phyloP scores from a whole-genome alignment of 2,329 filamentous ascomycete species.

The Ceratocystis lukuohia region DNA sequence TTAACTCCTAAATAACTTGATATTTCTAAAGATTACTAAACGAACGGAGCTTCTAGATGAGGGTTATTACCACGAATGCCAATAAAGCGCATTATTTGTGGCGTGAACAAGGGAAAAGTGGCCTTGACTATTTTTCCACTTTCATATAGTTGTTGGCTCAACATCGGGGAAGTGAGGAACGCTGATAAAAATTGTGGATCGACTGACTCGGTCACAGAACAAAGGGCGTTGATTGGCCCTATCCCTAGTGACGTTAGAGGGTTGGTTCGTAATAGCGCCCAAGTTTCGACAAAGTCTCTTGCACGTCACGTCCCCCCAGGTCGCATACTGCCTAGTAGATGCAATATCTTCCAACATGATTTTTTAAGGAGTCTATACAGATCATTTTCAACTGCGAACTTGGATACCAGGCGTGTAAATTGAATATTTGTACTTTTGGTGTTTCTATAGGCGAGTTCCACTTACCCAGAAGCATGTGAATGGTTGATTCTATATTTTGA shows the following conservation, averaged over 20 bases:
- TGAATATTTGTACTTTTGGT: background rate
- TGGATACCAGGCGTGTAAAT: background rate
- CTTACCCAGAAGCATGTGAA: background rate
- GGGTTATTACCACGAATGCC: too few species aligned
- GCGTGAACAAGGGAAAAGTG: background rate
- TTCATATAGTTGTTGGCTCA: background rate
- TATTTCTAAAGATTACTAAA: background rate
- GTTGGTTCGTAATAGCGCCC: background rate
- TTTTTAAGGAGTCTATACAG: background rate
- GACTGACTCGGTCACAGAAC: constrained; percentile 16
- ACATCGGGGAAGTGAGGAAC: background rate
- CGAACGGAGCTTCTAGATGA: background rate
- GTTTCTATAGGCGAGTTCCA: constrained; percentile 3
- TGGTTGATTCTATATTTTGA: background rate
- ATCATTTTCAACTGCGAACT: background rate
- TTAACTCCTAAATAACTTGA: background rate
- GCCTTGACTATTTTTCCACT: background rate
- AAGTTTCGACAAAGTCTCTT: background rate
- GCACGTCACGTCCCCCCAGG: constrained; percentile 5
- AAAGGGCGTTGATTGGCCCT: constrained; percentile 7
- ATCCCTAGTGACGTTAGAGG: background rate
- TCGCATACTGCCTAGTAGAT: background rate
- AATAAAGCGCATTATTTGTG: too few species aligned
- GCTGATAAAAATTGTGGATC: constrained; percentile 9
- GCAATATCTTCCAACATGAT: background rate